Evolutionary conservation across 2,329 filamentous ascomycete genomes (phyloP).

Genomic region (Alternaria arbusti): DNA sequence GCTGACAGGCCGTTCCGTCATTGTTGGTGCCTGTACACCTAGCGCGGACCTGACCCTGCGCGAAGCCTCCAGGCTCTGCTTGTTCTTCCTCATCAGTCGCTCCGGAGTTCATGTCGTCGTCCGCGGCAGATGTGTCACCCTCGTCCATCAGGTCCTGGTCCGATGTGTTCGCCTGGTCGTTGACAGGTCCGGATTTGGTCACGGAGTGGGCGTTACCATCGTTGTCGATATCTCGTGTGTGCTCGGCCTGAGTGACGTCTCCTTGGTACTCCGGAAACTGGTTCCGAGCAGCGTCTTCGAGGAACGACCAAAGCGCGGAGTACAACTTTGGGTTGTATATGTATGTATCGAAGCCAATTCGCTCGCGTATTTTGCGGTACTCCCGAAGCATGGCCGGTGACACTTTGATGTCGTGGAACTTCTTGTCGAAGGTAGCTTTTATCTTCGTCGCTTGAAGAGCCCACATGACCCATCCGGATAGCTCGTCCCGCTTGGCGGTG

Average conservation of each 20-base stretch:
- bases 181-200: neutral
- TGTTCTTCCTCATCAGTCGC: neutral
- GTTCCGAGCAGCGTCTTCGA: neutral
- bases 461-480: neutral
- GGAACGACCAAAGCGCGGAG: neutral
- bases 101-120: neutral
- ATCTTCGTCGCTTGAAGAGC: neutral
- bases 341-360: neutral
- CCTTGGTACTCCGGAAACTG: neutral
- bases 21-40: neutral
- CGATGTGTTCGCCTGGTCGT: neutral
- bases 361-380: neutral
- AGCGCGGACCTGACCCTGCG: neutral
- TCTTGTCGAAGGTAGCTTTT: too few species aligned
- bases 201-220: neutral
- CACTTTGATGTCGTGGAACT: neutral
- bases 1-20: neutral
- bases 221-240: neutral
- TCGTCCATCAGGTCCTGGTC: neutral
- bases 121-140: neutral
- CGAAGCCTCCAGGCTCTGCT: neutral
- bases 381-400: neutral
- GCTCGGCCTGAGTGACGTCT: neutral
- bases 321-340: neutral
- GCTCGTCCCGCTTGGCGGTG: neutral